phyloP scores from a whole-genome alignment of 202 grass and related monocot species.

The Eragrostis tef region DNA sequence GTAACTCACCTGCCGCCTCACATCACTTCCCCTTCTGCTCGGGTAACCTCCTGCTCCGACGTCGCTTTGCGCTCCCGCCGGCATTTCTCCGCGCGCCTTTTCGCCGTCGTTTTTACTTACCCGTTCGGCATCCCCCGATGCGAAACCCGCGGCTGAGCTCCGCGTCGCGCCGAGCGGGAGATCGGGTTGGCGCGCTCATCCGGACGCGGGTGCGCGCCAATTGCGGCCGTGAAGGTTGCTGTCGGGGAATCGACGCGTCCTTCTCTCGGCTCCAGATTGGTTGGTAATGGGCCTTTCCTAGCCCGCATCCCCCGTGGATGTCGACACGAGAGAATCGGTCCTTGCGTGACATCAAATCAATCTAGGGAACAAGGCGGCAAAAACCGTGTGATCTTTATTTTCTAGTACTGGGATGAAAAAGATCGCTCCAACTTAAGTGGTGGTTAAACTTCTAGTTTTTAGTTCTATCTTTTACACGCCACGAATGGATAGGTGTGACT shows the following conservation, averaged over 20 bases:
- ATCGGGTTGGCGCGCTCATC: slow-evolving; percentile 49
- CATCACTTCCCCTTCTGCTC: slow-evolving; percentile 7
- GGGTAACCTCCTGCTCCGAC: not conserved
- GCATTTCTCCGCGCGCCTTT: slow-evolving; percentile 4
- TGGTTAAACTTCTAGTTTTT: slow-evolving; percentile 28
- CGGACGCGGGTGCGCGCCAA: not conserved
- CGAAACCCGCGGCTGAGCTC: slow-evolving; percentile 42
- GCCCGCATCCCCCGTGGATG: slow-evolving; percentile 39
- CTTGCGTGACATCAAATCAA: slow-evolving; percentile 38
- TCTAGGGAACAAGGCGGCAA: slow-evolving; percentile 45
- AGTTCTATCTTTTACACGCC: slow-evolving; percentile 32
- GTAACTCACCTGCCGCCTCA: slow-evolving; percentile 14
- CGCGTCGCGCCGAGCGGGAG: slow-evolving; percentile 39
- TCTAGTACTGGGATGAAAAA: slow-evolving; percentile 53
- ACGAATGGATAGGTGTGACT: slow-evolving; percentile 18
- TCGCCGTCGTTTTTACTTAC: slow-evolving; percentile 9
- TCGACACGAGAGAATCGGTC: slow-evolving; percentile 51
- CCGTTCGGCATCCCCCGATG: slow-evolving; percentile 45
- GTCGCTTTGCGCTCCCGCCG: slow-evolving; percentile 15
- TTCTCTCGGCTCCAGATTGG: slow-evolving; percentile 39
- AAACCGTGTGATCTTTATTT: slow-evolving; percentile 50
- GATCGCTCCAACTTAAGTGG: slow-evolving; percentile 30
- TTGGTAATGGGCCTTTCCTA: slow-evolving; percentile 35
- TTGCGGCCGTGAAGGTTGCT: slow-evolving; percentile 38
- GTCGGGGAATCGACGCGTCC: slow-evolving; percentile 52